Evolutionary conservation across 192 early-diverging fungal species (phyloP).

Genomic region (Obelidium mucronatum): DNA sequence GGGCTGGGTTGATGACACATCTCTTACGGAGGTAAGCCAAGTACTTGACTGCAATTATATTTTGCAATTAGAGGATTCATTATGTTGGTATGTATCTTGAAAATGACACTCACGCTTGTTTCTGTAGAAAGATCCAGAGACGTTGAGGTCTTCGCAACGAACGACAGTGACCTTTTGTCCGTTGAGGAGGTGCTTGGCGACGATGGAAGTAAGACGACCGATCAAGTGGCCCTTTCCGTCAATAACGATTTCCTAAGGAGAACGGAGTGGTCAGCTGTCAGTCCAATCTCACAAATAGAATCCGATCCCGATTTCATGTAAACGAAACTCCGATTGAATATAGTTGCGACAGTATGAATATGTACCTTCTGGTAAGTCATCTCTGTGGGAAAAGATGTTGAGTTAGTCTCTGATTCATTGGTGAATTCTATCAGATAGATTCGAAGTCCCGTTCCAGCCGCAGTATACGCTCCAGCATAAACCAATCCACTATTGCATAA

Average conservation of each 20-base stretch:
- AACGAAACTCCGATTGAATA: slow-evolving; percentile 10
- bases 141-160: slow-evolving; percentile 98
- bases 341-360: not conserved
- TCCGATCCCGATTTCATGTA: not conserved
- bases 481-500: too few species aligned
- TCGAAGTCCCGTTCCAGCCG: too few species aligned
- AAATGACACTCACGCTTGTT: slow-evolving; percentile 88
- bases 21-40: slow-evolving; percentile 98
- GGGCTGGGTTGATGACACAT: slow-evolving; percentile 93
- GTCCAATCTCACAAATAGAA: not conserved
- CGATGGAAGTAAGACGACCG: slow-evolving; percentile 96
- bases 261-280: not conserved
- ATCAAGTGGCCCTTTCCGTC: slow-evolving; percentile 99
- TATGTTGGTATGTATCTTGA: not conserved
- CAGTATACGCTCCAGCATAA: too few species aligned
- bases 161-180: slow-evolving; percentile 98
- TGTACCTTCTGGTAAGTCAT: slow-evolving; percentile 36
- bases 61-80: not conserved
- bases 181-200: slow-evolving; percentile 97
- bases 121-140: slow-evolving; percentile 97
- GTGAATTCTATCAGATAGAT: too few species aligned
- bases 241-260: slow-evolving; percentile 89
- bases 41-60: slow-evolving; percentile 81
- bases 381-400: not conserved
- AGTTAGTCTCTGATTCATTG: not conserved